Evolutionary conservation across 75 land plant genomes (phyloP).

Genomic region (Pseudotsuga menziesii): DNA sequence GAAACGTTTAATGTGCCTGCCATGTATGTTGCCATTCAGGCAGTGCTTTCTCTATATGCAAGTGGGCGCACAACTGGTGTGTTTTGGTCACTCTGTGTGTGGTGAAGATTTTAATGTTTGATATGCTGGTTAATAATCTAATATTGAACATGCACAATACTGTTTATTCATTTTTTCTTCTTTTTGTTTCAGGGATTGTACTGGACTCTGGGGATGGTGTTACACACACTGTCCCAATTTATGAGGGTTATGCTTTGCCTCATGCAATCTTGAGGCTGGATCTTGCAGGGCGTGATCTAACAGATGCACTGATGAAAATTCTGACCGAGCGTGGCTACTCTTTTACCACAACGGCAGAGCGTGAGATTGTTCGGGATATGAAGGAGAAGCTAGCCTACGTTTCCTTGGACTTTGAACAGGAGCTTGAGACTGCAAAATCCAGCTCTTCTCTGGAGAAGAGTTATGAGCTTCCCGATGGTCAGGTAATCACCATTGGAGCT

Average conservation of each 20-base stretch:
- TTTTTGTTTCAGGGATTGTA: conserved; percentile 21
- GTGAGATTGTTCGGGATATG: conserved; percentile 36
- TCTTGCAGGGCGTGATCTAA: conserved; percentile 41
- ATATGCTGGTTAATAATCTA: too few species aligned
- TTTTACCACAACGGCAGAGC: conserved; percentile 42
- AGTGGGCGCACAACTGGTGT: conserved; percentile 60
- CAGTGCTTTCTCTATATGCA: conserved; percentile 48
- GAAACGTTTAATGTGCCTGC: conserved; percentile 24
- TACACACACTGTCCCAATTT: conserved; percentile 43
- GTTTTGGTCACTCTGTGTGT: conserved; percentile 11
- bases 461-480: conserved; percentile 40
- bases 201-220: conserved; percentile 47
- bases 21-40: conserved; percentile 37
- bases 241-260: conserved; percentile 26
- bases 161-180: neutral
- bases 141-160: too few species aligned
- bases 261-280: conserved; percentile 36
- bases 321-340: conserved; percentile 43
- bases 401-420: conserved; percentile 46
- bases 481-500: conserved; percentile 38
- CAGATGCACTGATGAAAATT: conserved; percentile 44
- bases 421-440: conserved; percentile 33
- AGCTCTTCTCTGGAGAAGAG: conserved; percentile 33
- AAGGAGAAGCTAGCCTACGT: conserved; percentile 43
- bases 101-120: too few species aligned